phyloP scores from a whole-genome alignment of 2,329 filamentous ascomycete species.

The Massarina eburnea region DNA sequence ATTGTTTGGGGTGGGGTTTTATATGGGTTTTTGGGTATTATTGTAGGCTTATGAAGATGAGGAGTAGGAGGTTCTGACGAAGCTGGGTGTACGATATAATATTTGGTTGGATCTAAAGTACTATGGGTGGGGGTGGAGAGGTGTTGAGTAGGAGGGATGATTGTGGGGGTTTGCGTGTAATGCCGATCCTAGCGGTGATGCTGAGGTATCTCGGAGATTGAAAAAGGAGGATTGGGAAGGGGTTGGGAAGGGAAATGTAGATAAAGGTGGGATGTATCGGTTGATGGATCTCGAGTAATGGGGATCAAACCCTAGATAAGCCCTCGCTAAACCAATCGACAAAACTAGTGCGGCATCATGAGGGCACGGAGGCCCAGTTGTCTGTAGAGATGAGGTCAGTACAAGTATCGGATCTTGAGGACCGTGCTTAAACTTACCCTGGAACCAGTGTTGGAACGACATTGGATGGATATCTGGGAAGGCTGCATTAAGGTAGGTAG shows the following conservation, averaged over 20 bases:
- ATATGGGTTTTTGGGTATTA: too few species aligned
- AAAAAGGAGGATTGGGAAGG: not conserved
- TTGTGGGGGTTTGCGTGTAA: not conserved
- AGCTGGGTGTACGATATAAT: too few species aligned
- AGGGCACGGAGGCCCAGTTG: constrained; percentile 39
- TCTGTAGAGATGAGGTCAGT: constrained; percentile 8
- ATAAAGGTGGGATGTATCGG: not conserved
- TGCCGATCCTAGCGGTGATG: not conserved
- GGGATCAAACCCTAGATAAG: too few species aligned
- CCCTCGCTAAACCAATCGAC: not conserved
- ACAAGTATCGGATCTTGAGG: not conserved
- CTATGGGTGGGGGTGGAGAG: not conserved
- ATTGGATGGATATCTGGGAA: constrained; percentile 43
- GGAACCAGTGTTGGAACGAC: constrained; percentile 45
- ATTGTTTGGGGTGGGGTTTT: too few species aligned
- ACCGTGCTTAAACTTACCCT: constrained; percentile 5
- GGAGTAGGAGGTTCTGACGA: too few species aligned
- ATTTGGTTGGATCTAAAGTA: not conserved
- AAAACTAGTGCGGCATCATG: constrained; percentile 2
- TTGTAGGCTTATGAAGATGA: too few species aligned
- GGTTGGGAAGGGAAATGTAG: not conserved
- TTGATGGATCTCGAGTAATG: too few species aligned
- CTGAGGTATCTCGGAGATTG: not conserved
- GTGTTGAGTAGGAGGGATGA: not conserved
- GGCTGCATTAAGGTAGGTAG: constrained; percentile 58